phyloP scores from a whole-genome alignment of 2,329 filamentous ascomycete species.

The Dactylellina parvicollis region DNA sequence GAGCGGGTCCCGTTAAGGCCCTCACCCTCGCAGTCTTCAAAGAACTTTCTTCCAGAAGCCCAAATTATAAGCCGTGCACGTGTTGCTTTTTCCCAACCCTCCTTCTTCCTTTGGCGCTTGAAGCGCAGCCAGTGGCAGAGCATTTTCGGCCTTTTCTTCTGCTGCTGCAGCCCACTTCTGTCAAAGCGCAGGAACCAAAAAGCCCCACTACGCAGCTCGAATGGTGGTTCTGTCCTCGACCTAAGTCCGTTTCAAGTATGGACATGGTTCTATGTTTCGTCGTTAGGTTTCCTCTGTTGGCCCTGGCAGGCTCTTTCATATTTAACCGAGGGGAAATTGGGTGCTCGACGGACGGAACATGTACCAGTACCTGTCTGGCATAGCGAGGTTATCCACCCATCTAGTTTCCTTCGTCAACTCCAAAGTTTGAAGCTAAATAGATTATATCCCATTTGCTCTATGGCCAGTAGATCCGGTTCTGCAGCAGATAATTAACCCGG shows the following conservation, averaged over 20 bases:
- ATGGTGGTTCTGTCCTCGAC: slow-evolving; percentile 35
- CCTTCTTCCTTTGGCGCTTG: slow-evolving; percentile 35
- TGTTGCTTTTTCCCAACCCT: slow-evolving; percentile 49
- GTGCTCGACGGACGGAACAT: slow-evolving; percentile 23
- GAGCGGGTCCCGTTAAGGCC: slow-evolving; percentile 38
- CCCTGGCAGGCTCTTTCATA: slow-evolving; percentile 49
- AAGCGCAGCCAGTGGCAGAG: slow-evolving; percentile 43
- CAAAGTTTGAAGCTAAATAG: slow-evolving; percentile 51
- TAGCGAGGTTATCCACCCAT: slow-evolving; percentile 21
- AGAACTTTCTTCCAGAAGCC: slow-evolving; percentile 46
- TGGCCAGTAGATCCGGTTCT: slow-evolving; percentile 34
- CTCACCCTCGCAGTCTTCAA: slow-evolving; percentile 24
- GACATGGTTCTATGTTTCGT: slow-evolving; percentile 54
- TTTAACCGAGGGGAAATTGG: slow-evolving; percentile 54
- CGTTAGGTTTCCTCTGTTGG: slow-evolving; percentile 33
- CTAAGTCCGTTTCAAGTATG: slow-evolving; percentile 51
- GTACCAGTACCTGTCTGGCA: slow-evolving; percentile 21
- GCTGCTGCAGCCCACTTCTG: slow-evolving; percentile 46
- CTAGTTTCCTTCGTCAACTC: slow-evolving; percentile 18
- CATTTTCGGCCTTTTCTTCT: slow-evolving; percentile 31
- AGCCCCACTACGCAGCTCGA: slow-evolving; percentile 45
- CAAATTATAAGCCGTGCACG: slow-evolving; percentile 52
- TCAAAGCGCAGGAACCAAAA: slow-evolving; percentile 56
- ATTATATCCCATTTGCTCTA: slow-evolving; percentile 50
- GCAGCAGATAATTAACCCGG: slow-evolving; percentile 52